A percentile compares a stretch with the other conserved stretches of the same genome.
Conservation (phyloP, 768 basidiomycete species). For the Leccinum boreale region DNA sequence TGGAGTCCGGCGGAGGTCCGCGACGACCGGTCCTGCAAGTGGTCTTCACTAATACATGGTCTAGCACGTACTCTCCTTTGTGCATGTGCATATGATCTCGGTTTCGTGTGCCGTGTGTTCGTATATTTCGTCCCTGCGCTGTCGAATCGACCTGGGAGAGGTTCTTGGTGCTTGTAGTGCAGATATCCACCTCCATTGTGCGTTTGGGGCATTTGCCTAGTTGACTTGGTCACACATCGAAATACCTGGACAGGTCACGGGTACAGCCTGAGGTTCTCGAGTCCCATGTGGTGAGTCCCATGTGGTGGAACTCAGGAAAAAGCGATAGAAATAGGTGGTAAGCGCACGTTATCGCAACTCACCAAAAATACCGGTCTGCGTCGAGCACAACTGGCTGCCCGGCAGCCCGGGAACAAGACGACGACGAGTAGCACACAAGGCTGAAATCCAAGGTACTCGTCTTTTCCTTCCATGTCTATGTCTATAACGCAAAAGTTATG, state of each 20-base stretch:
- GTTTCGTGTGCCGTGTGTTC: neutral
- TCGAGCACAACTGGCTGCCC: too few relatives aligned
- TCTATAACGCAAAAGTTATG: neutral
- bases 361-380: too few relatives aligned
- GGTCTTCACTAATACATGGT: neutral
- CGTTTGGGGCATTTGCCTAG: too few relatives aligned
- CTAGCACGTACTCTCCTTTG: neutral
- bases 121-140: neutral
- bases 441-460: neutral
- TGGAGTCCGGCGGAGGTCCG: neutral
- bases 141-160: neutral
- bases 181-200: neutral
- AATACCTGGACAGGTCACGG: too few relatives aligned
- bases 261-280: too few relatives aligned
- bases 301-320: too few relatives aligned
- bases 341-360: neutral
- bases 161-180: neutral
- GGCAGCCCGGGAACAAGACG: neutral
- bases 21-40: too few relatives aligned
- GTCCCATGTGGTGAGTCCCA: too few relatives aligned
- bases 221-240: too few relatives aligned
- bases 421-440: neutral
- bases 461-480: slow-evolving; percentile 4
- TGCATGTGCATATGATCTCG: neutral
- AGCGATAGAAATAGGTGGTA: too few relatives aligned